phyloP scores from a whole-genome alignment of 345 rosid species.

The Linum lewisii region DNA sequence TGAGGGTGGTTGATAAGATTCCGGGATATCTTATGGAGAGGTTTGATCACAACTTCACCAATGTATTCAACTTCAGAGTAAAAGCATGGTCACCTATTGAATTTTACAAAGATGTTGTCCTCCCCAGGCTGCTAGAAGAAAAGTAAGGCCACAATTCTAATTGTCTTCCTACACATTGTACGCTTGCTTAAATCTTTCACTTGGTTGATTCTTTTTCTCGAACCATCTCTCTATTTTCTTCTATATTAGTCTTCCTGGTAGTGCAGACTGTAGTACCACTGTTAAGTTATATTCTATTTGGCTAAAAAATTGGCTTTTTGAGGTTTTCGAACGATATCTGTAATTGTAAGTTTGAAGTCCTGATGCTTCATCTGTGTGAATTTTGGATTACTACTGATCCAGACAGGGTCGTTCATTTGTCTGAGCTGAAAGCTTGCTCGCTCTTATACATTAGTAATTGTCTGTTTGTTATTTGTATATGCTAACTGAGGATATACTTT shows the following conservation, averaged over 20 bases:
- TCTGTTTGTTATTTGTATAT: too few species aligned
- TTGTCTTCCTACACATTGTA: neutral
- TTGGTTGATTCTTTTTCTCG: neutral
- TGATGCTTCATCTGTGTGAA: too few species aligned
- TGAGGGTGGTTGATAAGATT: conserved; percentile 68
- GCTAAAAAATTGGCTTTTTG: too few species aligned
- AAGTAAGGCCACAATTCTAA: conserved; percentile 33
- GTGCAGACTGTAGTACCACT: neutral
- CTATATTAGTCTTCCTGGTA: neutral
- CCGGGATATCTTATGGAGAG: conserved; percentile 95
- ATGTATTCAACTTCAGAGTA: conserved; percentile 93
- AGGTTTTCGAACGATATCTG: too few species aligned
- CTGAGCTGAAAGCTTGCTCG: too few species aligned
- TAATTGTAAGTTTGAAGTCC: too few species aligned
- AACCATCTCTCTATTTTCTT: neutral
- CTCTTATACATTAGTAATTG: too few species aligned
- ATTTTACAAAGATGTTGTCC: conserved; percentile 72
- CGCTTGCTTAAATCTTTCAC: neutral
- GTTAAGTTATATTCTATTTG: neutral
- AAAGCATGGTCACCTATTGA: conserved; percentile 96
- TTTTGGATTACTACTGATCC: too few species aligned
- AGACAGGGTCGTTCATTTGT: too few species aligned
- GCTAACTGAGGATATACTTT: too few species aligned
- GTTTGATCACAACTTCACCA: conserved; percentile 74
- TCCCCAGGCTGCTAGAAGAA: conserved; percentile 89